These are phyloP conservation scores for Phylloporus sp. DNA, from an alignment of 768 basidiomycete genomes.

Conservation along the genomic window DNA sequence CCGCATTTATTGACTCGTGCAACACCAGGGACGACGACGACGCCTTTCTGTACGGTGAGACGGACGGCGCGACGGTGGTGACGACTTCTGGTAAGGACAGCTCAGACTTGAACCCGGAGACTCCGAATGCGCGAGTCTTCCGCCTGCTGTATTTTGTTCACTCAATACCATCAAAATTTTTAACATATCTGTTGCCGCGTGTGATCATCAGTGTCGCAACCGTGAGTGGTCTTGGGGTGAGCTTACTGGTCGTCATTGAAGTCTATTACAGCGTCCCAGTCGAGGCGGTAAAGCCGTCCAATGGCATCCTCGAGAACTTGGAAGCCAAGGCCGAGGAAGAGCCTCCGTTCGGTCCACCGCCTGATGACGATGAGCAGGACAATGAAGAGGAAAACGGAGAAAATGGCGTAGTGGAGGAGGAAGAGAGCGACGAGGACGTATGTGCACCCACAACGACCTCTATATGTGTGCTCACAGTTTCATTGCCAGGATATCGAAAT, in stretches of 20 bases:
- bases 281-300: slow-evolving; percentile 41
- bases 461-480: slow-evolving; percentile 3
- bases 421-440: slow-evolving; percentile 48
- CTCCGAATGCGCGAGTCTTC: slow-evolving; percentile 27
- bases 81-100: slow-evolving; percentile 45
- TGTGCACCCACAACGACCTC: slow-evolving; percentile 8
- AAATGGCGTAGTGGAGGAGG: slow-evolving; percentile 40
- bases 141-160: slow-evolving; percentile 28
- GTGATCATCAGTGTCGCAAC: slow-evolving; percentile 52
- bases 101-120: slow-evolving; percentile 22
- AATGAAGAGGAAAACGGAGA: slow-evolving; percentile 32
- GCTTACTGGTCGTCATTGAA: slow-evolving; percentile 17
- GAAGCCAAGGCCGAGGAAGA: slow-evolving; percentile 42
- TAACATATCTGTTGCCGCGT: slow-evolving; percentile 33
- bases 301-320: slow-evolving; percentile 46
- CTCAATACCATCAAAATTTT: slow-evolving; percentile 39
- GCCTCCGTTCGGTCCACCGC: slow-evolving; percentile 27
- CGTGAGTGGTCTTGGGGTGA: slow-evolving; percentile 48
- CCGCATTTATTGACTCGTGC: slow-evolving; percentile 24
- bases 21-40: slow-evolving; percentile 69
- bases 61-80: slow-evolving; percentile 33
- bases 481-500: slow-evolving; percentile 74
- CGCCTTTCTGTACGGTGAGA: slow-evolving; percentile 70
- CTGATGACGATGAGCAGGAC: slow-evolving; percentile 23
- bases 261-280: slow-evolving; percentile 33